phyloP scores from a whole-genome alignment of 495 filamentous ascomycete species.

The Evernia prunastri region DNA sequence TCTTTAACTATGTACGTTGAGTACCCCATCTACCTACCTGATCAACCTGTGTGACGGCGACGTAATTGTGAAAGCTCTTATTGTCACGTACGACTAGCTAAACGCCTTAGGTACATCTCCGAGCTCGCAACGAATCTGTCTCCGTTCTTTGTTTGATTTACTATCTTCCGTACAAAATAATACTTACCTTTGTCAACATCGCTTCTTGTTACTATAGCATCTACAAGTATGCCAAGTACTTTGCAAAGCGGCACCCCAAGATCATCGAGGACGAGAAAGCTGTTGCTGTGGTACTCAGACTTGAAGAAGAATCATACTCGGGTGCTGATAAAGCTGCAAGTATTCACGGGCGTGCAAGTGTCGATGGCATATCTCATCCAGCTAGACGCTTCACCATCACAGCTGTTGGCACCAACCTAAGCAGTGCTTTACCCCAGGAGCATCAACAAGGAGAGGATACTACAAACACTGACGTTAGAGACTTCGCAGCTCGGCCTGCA shows the following conservation, averaged over 20 bases:
- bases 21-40: neutral
- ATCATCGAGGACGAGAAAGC: slow-evolving; percentile 40
- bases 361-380: no score
- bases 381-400: no score
- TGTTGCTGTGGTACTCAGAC: slow-evolving; percentile 33
- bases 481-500: no score
- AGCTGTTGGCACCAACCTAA: no score
- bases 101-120: slow-evolving; percentile 34
- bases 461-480: no score
- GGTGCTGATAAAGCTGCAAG: no score
- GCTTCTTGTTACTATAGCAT: slow-evolving; percentile 40
- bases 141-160: slow-evolving; percentile 30
- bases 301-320: slow-evolving; percentile 4
- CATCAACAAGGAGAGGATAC: no score
- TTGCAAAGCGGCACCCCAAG: slow-evolving; percentile 39
- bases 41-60: no score
- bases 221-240: slow-evolving; percentile 41
- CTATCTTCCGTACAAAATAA: slow-evolving; percentile 39
- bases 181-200: slow-evolving; percentile 38
- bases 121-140: slow-evolving; percentile 36
- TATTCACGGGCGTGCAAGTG: no score
- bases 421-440: no score
- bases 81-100: no score
- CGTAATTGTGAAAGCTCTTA: no score
- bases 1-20: slow-evolving; percentile 35